phyloP scores from a whole-genome alignment of 1,284 basidiomycete species.

The Malassezia caprae region DNA sequence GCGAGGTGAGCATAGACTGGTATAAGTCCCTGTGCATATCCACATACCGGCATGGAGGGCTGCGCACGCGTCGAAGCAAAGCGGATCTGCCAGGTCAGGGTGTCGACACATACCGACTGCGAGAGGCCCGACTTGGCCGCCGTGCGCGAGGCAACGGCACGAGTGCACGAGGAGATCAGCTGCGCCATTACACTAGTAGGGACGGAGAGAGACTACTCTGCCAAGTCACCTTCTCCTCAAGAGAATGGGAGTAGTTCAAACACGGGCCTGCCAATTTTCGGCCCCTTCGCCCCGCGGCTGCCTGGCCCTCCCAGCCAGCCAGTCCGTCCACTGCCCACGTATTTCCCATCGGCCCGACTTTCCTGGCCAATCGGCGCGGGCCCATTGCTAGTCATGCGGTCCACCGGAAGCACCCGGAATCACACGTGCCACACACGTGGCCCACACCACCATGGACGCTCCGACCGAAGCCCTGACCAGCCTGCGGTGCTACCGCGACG shows the following conservation, averaged over 20 bases:
- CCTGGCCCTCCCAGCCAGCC: background rate
- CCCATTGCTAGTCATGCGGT: slow-evolving; percentile 9
- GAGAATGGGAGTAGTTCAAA: slow-evolving; percentile 15
- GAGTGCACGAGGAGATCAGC: slow-evolving; percentile 16
- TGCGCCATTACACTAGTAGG: slow-evolving; percentile 12
- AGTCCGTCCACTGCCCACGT: slow-evolving; percentile 9
- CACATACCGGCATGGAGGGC: slow-evolving; percentile 20
- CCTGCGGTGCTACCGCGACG: slow-evolving; percentile 11
- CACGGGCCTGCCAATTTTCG: slow-evolving; percentile 16
- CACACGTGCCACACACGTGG: slow-evolving; percentile 12
- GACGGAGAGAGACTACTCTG: slow-evolving; percentile 3
- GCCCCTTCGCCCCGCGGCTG: slow-evolving; percentile 7
- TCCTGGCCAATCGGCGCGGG: slow-evolving; percentile 7
- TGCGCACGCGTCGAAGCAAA: slow-evolving; percentile 34
- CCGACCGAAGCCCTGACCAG: slow-evolving; percentile 12
- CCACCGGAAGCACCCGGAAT: slow-evolving; percentile 10
- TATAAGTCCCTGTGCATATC: background rate
- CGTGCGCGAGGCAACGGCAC: slow-evolving; percentile 9
- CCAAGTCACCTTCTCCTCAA: slow-evolving; percentile 16
- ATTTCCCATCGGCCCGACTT: slow-evolving; percentile 15
- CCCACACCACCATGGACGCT: slow-evolving; percentile 1
- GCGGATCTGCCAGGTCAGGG: slow-evolving; percentile 23
- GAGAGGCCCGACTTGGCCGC: slow-evolving; percentile 2
- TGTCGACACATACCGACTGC: slow-evolving; percentile 14
- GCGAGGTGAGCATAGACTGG: slow-evolving; percentile 57